Percentiles rank a stretch among this genome's conserved stretches.
phyloP scores from a whole-genome alignment of 768 basidiomycete genomes.

The Lactifluus pinguis region DNA sequence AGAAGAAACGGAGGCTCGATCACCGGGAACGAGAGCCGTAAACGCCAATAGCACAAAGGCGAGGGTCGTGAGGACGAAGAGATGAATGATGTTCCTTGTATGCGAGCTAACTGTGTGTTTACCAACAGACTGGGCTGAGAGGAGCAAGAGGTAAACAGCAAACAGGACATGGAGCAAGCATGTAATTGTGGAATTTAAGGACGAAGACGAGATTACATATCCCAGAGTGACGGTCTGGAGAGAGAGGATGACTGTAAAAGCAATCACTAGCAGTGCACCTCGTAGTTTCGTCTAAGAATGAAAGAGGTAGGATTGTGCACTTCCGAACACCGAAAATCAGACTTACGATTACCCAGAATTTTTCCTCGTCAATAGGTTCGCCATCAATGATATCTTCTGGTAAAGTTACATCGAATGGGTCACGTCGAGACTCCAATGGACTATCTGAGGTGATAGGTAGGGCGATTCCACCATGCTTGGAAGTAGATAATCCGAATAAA shows the following conservation, averaged over 20 bases:
- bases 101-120: conserved; percentile 33
- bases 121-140: conserved; percentile 43
- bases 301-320: background rate
- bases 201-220: conserved; percentile 34
- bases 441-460: conserved; percentile 32
- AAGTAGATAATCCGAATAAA: conserved; percentile 33
- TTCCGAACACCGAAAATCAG: background rate
- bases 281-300: conserved; percentile 2
- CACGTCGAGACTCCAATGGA: conserved; percentile 26
- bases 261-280: conserved; percentile 27
- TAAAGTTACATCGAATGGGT: conserved; percentile 66
- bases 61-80: conserved; percentile 45
- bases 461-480: conserved; percentile 42
- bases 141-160: conserved; percentile 48
- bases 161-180: conserved; percentile 41
- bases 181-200: conserved; percentile 27
- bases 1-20: conserved; percentile 25
- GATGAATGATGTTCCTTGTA: conserved; percentile 40
- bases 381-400: conserved; percentile 64
- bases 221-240: conserved; percentile 49
- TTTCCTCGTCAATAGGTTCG: conserved; percentile 48
- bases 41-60: conserved; percentile 37
- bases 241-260: conserved; percentile 39
- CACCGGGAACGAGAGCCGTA: conserved; percentile 49
- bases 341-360: conserved; percentile 52